Percentiles rank a stretch among this genome's conserved stretches.
phyloP scores from a whole-genome alignment of 441 rosid genomes.

The Caryocar brasiliense region DNA sequence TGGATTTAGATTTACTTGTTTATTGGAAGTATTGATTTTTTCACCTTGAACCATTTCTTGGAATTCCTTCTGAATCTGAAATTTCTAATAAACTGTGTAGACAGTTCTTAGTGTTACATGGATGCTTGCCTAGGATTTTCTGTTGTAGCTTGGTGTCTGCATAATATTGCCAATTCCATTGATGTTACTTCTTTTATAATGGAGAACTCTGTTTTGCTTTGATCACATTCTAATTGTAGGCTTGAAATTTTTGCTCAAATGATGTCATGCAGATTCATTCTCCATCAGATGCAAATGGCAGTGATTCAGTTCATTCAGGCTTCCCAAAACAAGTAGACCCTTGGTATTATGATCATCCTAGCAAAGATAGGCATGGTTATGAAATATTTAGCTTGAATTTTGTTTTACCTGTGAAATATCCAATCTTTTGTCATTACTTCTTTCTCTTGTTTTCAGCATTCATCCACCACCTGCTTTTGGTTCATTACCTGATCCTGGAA shows the following conservation, averaged over 20 bases:
- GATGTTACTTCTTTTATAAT: neutral
- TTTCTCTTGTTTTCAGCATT: conserved; percentile 21
- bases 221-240: neutral
- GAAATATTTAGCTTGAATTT: conserved; percentile 8
- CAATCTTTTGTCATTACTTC: neutral
- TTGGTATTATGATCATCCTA: conserved; percentile 15
- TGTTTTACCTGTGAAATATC: neutral
- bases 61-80: neutral
- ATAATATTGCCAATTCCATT: neutral
- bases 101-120: neutral
- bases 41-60: too few relatives aligned
- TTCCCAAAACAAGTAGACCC: conserved; percentile 19
- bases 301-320: conserved; percentile 18
- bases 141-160: neutral
- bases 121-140: neutral
- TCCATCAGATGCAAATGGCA: conserved; percentile 14
- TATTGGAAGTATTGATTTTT: too few relatives aligned
- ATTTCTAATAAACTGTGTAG: neutral
- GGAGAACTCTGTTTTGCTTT: neutral
- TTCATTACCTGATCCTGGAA: conserved; percentile 28
- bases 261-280: conserved; percentile 41
- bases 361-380: conserved; percentile 36
- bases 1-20: too few relatives aligned
- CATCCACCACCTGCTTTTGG: conserved; percentile 56
- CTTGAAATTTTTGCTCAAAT: neutral